Base-by-base conservation (phyloP, 164 flowering plant genomes). In the Tetrastigma voinierianum region DNA sequence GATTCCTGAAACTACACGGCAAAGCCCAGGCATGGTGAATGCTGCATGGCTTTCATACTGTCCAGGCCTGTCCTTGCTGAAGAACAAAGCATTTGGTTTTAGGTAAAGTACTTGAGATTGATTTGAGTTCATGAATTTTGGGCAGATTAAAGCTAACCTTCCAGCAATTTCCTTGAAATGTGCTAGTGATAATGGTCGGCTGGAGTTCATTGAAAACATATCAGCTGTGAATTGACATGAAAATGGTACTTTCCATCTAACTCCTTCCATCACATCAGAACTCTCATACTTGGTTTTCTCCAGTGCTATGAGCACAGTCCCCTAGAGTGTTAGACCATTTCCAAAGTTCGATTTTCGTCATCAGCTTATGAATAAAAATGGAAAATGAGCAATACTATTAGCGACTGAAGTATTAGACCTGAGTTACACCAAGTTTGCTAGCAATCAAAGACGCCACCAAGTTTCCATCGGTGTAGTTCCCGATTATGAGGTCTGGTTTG, bases 181-280 rank as follows among this genome's bases (percentile, higher is more conserved):
- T 93, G 88, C 99, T 96, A 20, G 99, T 85, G 70, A 96, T 93
- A 80, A 96, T 76, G 71, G 79, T 96, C 99, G 6, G 99, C 79
- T 11, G 86, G n/a, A 51, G 65, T 96, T 96, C 99, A 96, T 96
- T 9, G 99, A 83, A 12, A 96, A 77, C 14, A 84, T 46, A 56
- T 96, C 99, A 44, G 99, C 99, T 25, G 96, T 90, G 74, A 90
- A 92, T 71, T 95, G 99, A 70, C 97, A 89, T 48, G 99, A 92
- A 69, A 93, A 62, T 95, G 96, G 71, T 93, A 96, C 79, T 90
- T 96, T 4, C 83, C 59, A 15, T 93, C 98, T 1, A 89, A 69
- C 54, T 84, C 85, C 77, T 82, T 96, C 98, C 97, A 93, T 89
- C 15, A 78, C 76, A 69, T 96, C 98, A 5, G 99, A 96, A 74